phyloP scores from a whole-genome alignment of 371 early-diverging fungal species.

The Quaeritorhiza haematococci region DNA sequence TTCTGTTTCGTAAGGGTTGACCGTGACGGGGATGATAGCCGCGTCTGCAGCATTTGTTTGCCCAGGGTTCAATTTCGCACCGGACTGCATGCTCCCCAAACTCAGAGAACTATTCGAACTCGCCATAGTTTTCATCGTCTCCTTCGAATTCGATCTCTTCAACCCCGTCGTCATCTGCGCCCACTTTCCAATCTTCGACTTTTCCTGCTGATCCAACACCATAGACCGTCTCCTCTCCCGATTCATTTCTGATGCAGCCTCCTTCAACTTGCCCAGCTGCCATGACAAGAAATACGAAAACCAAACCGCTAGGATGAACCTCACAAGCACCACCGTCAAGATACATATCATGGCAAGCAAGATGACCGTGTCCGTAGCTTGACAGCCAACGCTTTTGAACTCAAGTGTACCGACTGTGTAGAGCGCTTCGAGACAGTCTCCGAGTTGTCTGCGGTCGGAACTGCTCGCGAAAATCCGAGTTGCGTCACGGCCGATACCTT shows the following conservation, averaged over 20 bases:
- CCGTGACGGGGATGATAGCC: too few species aligned
- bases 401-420: slow-evolving; percentile 29
- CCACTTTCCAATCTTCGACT: too few species aligned
- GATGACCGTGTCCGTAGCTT: slow-evolving; percentile 30
- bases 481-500: slow-evolving; percentile 17
- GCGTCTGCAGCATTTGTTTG: too few species aligned
- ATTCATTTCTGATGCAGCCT: not conserved
- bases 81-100: too few species aligned
- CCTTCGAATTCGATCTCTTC: too few species aligned
- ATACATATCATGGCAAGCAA: slow-evolving; percentile 37
- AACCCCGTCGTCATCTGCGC: too few species aligned
- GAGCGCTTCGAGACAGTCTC: slow-evolving; percentile 24
- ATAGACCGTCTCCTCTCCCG: not conserved
- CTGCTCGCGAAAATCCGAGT: slow-evolving; percentile 14
- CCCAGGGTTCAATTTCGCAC: too few species aligned
- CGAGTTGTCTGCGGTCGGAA: slow-evolving; percentile 10
- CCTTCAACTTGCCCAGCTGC: slow-evolving; percentile 23
- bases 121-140: too few species aligned
- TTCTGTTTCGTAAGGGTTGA: too few species aligned
- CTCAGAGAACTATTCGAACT: too few species aligned
- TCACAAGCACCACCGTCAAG: slow-evolving; percentile 30
- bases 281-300: slow-evolving; percentile 41
- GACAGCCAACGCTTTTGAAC: slow-evolving; percentile 25
- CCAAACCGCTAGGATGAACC: slow-evolving; percentile 38
- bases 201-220: too few species aligned